Evolutionary conservation across 1,284 basidiomycete species (phyloP), one percentile per base, ranked within the genome.

Genomic region (Austroboletus niveus): DNA sequence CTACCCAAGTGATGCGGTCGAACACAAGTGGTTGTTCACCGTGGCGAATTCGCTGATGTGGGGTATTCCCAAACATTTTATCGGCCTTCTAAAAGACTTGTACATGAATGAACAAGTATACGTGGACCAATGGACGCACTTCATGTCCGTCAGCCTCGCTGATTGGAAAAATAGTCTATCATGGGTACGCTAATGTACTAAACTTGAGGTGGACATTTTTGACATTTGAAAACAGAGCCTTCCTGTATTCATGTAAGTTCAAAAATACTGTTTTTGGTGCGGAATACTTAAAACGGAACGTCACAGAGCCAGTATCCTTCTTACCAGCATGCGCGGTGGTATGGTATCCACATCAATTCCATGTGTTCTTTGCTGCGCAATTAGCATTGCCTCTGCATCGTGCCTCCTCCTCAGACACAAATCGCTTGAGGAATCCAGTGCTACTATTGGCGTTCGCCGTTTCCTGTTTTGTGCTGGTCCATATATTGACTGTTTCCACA

Each of bases 71-170:
- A 47, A 46, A 8, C 47, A 52, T 24, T 69, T 66, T 45, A 47
- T 27, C n/a, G 32, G 27, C 11, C 58, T 60, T 1, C 40, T 73
- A 10, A 57, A 61, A n/a, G 57, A 68, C 2, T 7, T 72, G 3
- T 72, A 63, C 46, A 45, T 60, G 5, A 71, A 72, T 17, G 57
- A 69, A 22, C 59, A 66, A 40, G 65, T 73, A 20, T 72, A 71
- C 9, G 60, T 51, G 0, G 69, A 71, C 29, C 59, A 69, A 2
- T 71, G 71, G 70, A 52, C 60, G 9, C 46, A 34, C 11, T 70
- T 69, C 51, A 51, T 72, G 36, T 57, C 59, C 3, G 15, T 35
- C 2, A 60, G 59, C 10, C 49, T 68, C 14, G 39, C 53, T 6
- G 71, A 72, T 44, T 70, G 71, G 71, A 57, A 54, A 9, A 51